A percentile compares a stretch with the other conserved stretches of the same genome.
phyloP scores from a whole-genome alignment of 164 flowering plant species.

The Euptelea pleiosperma region DNA sequence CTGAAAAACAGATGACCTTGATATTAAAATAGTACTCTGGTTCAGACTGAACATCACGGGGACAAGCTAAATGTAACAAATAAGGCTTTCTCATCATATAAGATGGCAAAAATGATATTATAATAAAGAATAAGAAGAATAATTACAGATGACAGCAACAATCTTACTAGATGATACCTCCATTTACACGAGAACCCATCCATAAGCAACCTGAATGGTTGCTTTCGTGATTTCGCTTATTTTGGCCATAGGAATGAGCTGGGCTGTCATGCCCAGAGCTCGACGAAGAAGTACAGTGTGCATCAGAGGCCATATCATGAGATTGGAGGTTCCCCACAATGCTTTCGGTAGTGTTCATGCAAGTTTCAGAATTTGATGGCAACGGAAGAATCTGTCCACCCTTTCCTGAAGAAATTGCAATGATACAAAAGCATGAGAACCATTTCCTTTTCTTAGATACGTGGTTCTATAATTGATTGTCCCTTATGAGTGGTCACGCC shows the following conservation, averaged over 20 bases:
- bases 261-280: constrained; percentile 28
- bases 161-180: constrained; percentile 61
- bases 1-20: constrained; percentile 37
- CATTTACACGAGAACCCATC: constrained; percentile 64
- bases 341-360: constrained; percentile 30
- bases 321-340: constrained; percentile 36
- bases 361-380: constrained; percentile 38
- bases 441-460: no score
- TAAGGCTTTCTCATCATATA: background rate
- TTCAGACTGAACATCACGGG: background rate
- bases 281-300: constrained; percentile 22
- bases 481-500: no score
- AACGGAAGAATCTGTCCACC: constrained; percentile 27
- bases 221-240: constrained; percentile 24
- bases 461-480: no score
- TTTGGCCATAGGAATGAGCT: constrained; percentile 26
- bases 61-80: background rate
- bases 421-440: constrained; percentile 2
- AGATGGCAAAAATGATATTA: background rate
- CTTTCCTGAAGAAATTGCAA: constrained; percentile 47
- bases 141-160: no score
- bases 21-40: constrained; percentile 5
- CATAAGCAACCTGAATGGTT: constrained; percentile 38
- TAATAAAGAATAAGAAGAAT: no score
- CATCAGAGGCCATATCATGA: constrained; percentile 36